Conservation (phyloP, 352 stramenopile species). For the Phytophthora cajani region DNA sequence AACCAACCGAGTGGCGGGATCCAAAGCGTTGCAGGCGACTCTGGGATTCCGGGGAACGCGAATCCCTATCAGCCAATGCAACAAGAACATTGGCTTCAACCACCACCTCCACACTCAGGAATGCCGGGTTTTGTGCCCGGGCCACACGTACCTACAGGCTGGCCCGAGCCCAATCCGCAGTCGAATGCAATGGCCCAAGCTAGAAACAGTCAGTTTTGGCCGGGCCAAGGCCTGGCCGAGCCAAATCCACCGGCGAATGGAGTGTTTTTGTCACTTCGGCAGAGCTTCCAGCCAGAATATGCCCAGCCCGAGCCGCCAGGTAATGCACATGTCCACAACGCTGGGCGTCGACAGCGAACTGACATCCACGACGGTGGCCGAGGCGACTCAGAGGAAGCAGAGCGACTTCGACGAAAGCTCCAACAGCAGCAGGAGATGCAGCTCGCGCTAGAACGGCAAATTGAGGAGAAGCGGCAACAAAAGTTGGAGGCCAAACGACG, state of each 20-base stretch:
- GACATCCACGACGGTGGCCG: conserved; percentile 32
- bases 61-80: conserved; percentile 25
- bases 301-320: conserved; percentile 5
- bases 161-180: conserved; percentile 4
- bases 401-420: conserved; percentile 38
- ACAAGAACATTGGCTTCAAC: conserved; percentile 23
- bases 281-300: conserved; percentile 4
- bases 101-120: conserved; percentile 2
- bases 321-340: conserved; percentile 10
- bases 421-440: conserved; percentile 62
- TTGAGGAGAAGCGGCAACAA: conserved; percentile 70
- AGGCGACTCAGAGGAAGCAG: conserved; percentile 20
- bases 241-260: background rate
- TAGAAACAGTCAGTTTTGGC: conserved; percentile 26
- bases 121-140: background rate
- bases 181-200: conserved; percentile 12
- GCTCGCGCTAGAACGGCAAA: conserved; percentile 54
- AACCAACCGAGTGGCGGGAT: background rate
- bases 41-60: background rate
- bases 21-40: conserved; percentile 12
- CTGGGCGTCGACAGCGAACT: conserved; percentile 31
- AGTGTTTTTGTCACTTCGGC: conserved; percentile 5
- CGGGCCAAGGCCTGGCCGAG: conserved; percentile 6
- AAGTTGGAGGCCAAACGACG: conserved; percentile 62
- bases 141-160: conserved; percentile 11